Percentiles rank a stretch among this genome's conserved stretches.
Evolutionary conservation across 2,329 filamentous ascomycete genomes (phyloP).

Genomic region (Monilinia fructicola): DNA sequence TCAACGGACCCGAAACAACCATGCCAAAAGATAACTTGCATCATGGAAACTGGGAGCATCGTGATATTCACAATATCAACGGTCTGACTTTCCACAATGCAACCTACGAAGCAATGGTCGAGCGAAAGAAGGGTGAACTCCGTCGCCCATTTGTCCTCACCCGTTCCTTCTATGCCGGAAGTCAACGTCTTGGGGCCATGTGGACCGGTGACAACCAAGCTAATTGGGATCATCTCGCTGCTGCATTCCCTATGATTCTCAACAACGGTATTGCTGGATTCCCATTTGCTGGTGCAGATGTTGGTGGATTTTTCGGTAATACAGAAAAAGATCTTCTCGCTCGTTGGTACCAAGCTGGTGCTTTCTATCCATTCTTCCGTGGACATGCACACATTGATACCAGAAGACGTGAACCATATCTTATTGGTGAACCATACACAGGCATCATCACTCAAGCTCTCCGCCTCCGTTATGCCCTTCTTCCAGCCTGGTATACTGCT

Average conservation of each 20-base stretch:
- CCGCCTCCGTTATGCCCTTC: conserved; percentile 81
- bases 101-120: conserved; percentile 79
- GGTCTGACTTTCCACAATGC: conserved; percentile 95
- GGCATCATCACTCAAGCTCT: conserved; percentile 84
- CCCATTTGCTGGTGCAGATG: conserved; percentile 92
- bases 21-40: conserved; percentile 99
- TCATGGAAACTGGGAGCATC: conserved; percentile 88
- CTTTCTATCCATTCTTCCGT: conserved; percentile 98
- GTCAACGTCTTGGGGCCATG: conserved; percentile 89
- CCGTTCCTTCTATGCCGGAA: conserved; percentile 86
- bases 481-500: conserved; percentile 95
- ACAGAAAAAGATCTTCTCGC: conserved; percentile 87
- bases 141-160: conserved; percentile 90
- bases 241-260: conserved; percentile 87
- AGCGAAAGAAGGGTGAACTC: conserved; percentile 81
- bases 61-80: conserved; percentile 93
- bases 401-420: conserved; percentile 88
- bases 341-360: conserved; percentile 94
- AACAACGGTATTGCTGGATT: conserved; percentile 91
- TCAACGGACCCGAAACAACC: conserved; percentile 96
- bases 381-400: conserved; percentile 96
- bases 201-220: conserved; percentile 99
- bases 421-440: conserved; percentile 80
- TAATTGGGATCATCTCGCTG: conserved; percentile 86
- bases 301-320: conserved; percentile 97